Evolutionary conservation across 495 filamentous ascomycete species (phyloP).

Genomic region (Pseudomonodictys pantanalensis): DNA sequence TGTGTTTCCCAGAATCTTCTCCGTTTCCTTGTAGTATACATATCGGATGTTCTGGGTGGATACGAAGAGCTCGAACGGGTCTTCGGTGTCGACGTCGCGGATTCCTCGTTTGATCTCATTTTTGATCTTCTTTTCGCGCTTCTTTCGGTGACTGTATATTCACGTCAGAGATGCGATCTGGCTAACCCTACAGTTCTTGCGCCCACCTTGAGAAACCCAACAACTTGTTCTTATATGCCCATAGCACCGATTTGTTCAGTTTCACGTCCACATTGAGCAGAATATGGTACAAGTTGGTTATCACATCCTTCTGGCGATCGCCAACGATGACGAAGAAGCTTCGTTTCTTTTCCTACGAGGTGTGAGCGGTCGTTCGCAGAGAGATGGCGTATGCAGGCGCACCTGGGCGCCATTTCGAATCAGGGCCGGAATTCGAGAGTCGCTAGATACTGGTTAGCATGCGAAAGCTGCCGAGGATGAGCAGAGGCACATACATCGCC

Average conservation of each 20-base stretch:
- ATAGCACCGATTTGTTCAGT: constrained; percentile 94
- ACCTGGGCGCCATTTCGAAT: constrained; percentile 89
- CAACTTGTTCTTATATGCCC: constrained; percentile 99
- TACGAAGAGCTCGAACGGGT: constrained; percentile 97
- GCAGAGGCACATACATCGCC: constrained; percentile 35
- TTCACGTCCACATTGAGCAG: constrained; percentile 86
- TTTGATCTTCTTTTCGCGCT: constrained; percentile 96
- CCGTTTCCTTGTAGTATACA: constrained; percentile 99
- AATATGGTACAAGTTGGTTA: constrained; percentile 92
- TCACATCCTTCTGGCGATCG: constrained; percentile 94
- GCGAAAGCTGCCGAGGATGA: neutral
- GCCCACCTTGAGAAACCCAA: constrained; percentile 77
- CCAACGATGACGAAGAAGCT: constrained; percentile 97
- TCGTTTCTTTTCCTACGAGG: constrained; percentile 76
- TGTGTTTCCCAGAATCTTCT: constrained; percentile 97
- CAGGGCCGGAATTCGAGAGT: constrained; percentile 92
- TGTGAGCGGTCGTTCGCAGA: neutral
- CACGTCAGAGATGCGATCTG: neutral
- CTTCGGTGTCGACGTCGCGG: constrained; percentile 90
- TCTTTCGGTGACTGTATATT: constrained; percentile 75
- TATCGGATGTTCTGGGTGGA: constrained; percentile 96
- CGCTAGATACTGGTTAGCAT: constrained; percentile 49
- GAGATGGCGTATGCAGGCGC: constrained; percentile 8
- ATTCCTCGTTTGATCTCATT: constrained; percentile 96
- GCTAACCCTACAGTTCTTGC: neutral